Percentiles rank a stretch among this genome's conserved stretches.
Conservation (phyloP, 2,329 filamentous ascomycete species). For the Pseudodiploospora longispora region DNA sequence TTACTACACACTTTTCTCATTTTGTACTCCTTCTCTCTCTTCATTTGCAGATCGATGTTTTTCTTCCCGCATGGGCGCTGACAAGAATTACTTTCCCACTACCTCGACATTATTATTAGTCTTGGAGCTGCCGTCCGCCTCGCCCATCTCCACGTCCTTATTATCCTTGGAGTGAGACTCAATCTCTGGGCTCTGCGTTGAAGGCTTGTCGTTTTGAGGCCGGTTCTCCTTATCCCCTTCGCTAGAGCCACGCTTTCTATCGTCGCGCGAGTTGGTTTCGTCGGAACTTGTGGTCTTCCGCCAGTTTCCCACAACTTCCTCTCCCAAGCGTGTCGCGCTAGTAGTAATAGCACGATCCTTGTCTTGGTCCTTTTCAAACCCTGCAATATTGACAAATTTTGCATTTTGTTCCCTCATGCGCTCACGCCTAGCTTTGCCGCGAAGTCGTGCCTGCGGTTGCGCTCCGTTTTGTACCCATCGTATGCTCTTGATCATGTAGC, state of each 20-base stretch:
- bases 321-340: conserved; percentile 9
- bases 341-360: conserved; percentile 11
- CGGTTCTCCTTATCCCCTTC: conserved; percentile 43
- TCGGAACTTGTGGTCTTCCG: conserved; percentile 21
- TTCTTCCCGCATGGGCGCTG: no score
- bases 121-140: conserved; percentile 6
- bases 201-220: conserved; percentile 13
- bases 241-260: conserved; percentile 17
- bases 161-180: conserved; percentile 4
- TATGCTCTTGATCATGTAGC: conserved; percentile 74
- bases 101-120: no score
- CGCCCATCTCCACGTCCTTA: conserved; percentile 26
- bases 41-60: no score
- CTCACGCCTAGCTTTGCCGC: conserved; percentile 48
- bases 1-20: no score
- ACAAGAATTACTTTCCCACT: no score
- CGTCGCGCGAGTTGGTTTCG: conserved; percentile 16
- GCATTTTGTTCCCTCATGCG: conserved; percentile 47
- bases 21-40: no score
- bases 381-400: conserved; percentile 23
- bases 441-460: conserved; percentile 45
- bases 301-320: conserved; percentile 27
- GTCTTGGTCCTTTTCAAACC: conserved; percentile 16
- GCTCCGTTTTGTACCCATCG: conserved; percentile 79
- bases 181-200: conserved; percentile 4